Evolutionary conservation across 257 asterid species (phyloP).

Genomic region (Scutellaria barbata): DNA sequence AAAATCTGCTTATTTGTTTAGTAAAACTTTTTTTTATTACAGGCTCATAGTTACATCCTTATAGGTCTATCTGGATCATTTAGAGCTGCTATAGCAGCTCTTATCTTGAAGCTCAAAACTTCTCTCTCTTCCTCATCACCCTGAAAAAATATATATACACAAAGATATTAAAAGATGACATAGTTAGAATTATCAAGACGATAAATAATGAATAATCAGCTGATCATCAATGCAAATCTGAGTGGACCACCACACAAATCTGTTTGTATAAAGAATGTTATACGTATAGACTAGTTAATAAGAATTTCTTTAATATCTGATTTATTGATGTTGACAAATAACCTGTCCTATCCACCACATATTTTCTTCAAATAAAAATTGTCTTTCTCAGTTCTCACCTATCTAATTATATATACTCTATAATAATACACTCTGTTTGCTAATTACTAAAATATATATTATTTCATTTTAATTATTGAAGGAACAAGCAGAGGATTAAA

Average conservation of each 20-base stretch:
- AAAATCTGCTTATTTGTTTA: too few relatives aligned
- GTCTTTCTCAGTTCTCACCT: too few relatives aligned
- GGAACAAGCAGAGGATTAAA: background rate
- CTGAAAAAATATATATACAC: constrained; percentile 36
- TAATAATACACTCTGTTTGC: too few relatives aligned
- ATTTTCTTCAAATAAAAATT: background rate
- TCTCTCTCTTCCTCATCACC: constrained; percentile 75
- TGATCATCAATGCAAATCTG: constrained; percentile 9
- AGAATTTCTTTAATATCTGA: background rate
- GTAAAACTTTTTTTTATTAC: background rate
- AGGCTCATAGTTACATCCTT: constrained; percentile 54
- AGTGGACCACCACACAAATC: constrained; percentile 37
- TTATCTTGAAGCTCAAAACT: constrained; percentile 51
- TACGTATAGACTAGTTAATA: constrained; percentile 22
- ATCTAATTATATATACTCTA: too few relatives aligned
- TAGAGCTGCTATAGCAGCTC: constrained; percentile 65
- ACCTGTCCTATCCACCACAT: constrained; percentile 19
- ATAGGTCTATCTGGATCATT: constrained; percentile 64
- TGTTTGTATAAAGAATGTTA: background rate
- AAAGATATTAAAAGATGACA: background rate
- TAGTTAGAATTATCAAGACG: constrained; percentile 20
- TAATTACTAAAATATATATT: too few relatives aligned
- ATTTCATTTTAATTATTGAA: background rate
- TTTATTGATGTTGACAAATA: constrained; percentile 7
- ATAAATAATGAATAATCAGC: background rate